phyloP scores from a whole-genome alignment of 768 basidiomycete genomes.

The Lentinula lateritia region DNA sequence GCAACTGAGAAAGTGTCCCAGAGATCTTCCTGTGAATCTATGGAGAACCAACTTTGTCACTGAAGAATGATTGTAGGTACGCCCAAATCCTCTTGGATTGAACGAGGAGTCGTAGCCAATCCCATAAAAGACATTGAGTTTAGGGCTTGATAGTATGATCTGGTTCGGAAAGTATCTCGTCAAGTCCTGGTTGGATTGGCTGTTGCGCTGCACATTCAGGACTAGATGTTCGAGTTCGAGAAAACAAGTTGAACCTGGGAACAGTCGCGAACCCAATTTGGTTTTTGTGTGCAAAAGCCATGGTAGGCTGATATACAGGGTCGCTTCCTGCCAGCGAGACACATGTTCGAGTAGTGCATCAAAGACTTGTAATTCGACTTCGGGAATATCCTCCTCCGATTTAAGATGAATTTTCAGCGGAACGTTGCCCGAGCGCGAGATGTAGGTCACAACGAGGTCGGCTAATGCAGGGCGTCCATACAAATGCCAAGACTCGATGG shows the following conservation, averaged over 20 bases:
- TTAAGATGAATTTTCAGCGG: neutral
- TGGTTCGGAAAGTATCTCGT: neutral
- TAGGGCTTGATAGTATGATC: neutral
- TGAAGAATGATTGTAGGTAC: neutral
- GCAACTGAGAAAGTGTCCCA: neutral
- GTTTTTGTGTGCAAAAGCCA: neutral
- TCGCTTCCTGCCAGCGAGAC: neutral
- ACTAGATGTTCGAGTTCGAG: neutral
- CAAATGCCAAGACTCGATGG: constrained; percentile 4
- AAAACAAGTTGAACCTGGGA: neutral
- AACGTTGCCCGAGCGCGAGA: neutral
- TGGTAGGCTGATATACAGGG: neutral
- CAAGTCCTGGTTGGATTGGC: neutral
- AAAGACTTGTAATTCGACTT: neutral
- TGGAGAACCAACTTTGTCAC: neutral
- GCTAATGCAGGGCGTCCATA: neutral
- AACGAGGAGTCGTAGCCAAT: neutral
- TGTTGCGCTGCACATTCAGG: neutral
- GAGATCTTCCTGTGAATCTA: neutral
- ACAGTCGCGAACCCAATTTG: neutral
- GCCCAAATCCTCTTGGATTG: neutral
- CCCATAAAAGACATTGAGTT: neutral
- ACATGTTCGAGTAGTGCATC: neutral
- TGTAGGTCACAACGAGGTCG: constrained; percentile 3
- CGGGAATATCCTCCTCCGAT: neutral